Base-by-base conservation (phyloP, 2,329 filamentous ascomycete genomes). In the Pseudocercospora vitis region DNA sequence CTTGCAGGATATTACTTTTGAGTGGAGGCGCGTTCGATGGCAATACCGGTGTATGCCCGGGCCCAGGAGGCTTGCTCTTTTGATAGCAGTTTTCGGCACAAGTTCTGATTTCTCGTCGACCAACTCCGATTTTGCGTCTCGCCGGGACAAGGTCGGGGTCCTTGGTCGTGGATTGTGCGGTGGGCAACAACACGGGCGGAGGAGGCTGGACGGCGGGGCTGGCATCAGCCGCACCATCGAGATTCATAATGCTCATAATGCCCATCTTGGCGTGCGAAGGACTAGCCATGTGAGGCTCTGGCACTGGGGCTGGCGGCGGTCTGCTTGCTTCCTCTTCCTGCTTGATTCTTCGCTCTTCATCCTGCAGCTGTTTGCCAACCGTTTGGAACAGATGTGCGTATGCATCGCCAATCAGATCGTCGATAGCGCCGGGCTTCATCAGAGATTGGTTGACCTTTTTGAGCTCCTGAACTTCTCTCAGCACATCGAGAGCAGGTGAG, bases 401-500 rank as follows among this genome's bases (percentile, higher is more conserved):
- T 45, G 88, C 85, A 71, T 99, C 94, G 18, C 86, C 88, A 60
- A 96, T 88, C n/a, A 97, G 80, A 66, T 99, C 94, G 65, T 99
- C 94, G 39, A 97, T 92, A 7, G 86, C 79, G 0, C 84, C 82
- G 0, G 87, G 82, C 71, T 96, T 96, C 81, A 95, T 94, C 6
- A 96, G 78, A 42, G 86, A 87, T 33, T 86, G 86, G 67, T 99
- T 99, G 39, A 96, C 81, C 68, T 84, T 86, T 66, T 88, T 88
- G 28, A 89, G 73, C 62, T 89, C 86, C 21, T 86, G 76, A 1
- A 82, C 80, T 58, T 89, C 86, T 35, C 82, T 78, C 8, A 89
- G 75, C 5, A 85, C 74, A 51, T 87, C 85, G 2, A 88, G 71
- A 2, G 79, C 76, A 0, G 76, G 71, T 50, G 76, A 71, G 0